Evolutionary conservation across 305 asterid genomes (phyloP).

Genomic region (Fraxinus latifolia): DNA sequence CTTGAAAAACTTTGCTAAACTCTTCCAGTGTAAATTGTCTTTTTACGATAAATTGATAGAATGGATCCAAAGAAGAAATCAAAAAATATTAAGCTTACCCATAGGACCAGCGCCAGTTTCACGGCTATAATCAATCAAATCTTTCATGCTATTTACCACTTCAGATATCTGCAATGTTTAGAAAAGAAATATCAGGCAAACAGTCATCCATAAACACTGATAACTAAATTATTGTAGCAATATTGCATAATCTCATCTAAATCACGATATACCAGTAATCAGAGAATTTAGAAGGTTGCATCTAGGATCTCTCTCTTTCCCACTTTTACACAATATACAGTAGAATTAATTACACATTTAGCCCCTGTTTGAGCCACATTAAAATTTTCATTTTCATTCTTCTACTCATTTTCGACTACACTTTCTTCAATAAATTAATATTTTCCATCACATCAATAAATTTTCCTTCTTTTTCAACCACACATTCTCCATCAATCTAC

Average conservation of each 20-base stretch:
- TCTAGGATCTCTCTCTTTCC: background rate
- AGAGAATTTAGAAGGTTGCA: background rate
- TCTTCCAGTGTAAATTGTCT: background rate
- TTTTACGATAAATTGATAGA: background rate
- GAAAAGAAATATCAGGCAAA: constrained; percentile 8
- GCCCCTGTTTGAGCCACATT: too few species aligned
- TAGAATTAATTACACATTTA: background rate
- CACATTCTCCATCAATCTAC: too few species aligned
- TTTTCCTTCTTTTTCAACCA: too few species aligned
- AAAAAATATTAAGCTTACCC: constrained; percentile 20
- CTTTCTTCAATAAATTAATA: too few species aligned
- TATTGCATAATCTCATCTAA: background rate
- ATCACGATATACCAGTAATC: background rate
- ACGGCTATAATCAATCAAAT: constrained; percentile 48
- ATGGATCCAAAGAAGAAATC: background rate
- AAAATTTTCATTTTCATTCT: too few species aligned
- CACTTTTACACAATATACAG: background rate
- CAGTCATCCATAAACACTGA: background rate
- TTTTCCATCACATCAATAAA: too few species aligned
- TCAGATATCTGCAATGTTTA: constrained; percentile 48
- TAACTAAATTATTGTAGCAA: background rate
- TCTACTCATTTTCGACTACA: too few species aligned
- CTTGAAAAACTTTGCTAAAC: background rate
- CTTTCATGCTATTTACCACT: constrained; percentile 55
- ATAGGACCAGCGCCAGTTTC: constrained; percentile 36